phyloP scores from a whole-genome alignment of 495 filamentous ascomycete species.

The Cercophora scortea region DNA sequence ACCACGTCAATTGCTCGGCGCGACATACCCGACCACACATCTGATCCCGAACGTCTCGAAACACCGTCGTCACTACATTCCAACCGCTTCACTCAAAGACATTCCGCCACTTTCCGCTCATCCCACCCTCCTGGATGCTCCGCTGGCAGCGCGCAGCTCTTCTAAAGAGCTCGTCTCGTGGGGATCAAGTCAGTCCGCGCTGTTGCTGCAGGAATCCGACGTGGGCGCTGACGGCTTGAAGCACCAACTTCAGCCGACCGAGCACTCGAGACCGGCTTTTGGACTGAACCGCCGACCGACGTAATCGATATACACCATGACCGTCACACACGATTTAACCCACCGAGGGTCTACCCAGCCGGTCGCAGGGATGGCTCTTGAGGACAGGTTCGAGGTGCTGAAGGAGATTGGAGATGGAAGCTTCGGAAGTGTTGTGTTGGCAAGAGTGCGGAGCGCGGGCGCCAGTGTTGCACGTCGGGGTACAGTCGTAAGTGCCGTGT shows the following conservation, averaged over 20 bases:
- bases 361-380: constrained; percentile 43
- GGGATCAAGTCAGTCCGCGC: constrained; percentile 4
- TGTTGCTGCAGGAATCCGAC: constrained; percentile 6
- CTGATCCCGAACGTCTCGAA: not conserved
- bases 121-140: constrained; percentile 23
- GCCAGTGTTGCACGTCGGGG: constrained; percentile 82
- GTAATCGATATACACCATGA: constrained; percentile 45
- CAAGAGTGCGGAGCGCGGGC: constrained; percentile 82
- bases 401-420: constrained; percentile 99
- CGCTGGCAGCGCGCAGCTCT: constrained; percentile 26
- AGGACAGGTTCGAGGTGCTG: constrained; percentile 90
- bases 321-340: constrained; percentile 56
- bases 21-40: not conserved
- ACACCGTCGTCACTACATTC: not conserved
- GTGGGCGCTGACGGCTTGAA: not conserved
- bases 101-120: not conserved
- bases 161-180: constrained; percentile 17
- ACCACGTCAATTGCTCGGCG: not conserved
- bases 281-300: not conserved
- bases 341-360: constrained; percentile 46
- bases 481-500: constrained; percentile 64
- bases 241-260: not conserved
- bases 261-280: not conserved
- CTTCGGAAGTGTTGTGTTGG: constrained; percentile 92
- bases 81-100: not conserved